Evolutionary conservation across 2,329 filamentous ascomycete genomes (phyloP).

Genomic region (Penicillium sp.): DNA sequence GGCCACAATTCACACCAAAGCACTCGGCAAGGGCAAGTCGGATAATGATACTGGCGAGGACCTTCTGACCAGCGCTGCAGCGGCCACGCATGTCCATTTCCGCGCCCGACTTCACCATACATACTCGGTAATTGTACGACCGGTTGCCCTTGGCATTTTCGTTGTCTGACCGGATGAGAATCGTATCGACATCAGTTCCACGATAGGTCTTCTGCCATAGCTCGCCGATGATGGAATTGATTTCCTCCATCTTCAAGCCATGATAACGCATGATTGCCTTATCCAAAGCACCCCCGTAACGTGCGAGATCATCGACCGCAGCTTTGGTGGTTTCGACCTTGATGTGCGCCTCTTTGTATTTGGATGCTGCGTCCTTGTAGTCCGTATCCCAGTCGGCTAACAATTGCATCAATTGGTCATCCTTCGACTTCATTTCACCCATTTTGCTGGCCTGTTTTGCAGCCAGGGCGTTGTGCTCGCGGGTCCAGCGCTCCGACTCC

Average conservation of each 20-base stretch:
- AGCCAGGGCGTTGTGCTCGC: constrained; percentile 60
- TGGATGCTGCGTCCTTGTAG: constrained; percentile 72
- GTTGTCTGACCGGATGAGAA: constrained; percentile 86
- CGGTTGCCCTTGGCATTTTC: constrained; percentile 69
- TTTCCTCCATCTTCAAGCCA: constrained; percentile 93
- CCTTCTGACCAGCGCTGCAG: constrained; percentile 93
- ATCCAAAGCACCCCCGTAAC: constrained; percentile 78
- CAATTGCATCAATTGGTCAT: constrained; percentile 69
- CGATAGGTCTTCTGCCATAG: constrained; percentile 97
- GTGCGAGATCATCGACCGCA: constrained; percentile 80
- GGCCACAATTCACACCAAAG: constrained; percentile 90
- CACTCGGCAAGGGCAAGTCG: constrained; percentile 92
- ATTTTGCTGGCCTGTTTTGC: constrained; percentile 69
- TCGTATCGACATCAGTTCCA: constrained; percentile 94
- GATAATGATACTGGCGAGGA: constrained; percentile 95
- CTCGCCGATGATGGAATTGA: constrained; percentile 90
- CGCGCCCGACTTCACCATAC: constrained; percentile 94
- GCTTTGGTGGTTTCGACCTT: constrained; percentile 87
- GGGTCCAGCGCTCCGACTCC: constrained; percentile 64
- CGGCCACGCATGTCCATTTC: constrained; percentile 99
- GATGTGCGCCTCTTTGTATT: constrained; percentile 84
- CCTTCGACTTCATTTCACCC: constrained; percentile 76
- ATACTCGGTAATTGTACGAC: constrained; percentile 93
- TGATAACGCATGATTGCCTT: constrained; percentile 98
- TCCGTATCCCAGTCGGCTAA: constrained; percentile 75